Evolutionary conservation across 2,329 filamentous ascomycete species (phyloP), one percentile per base, ranked within the genome.

Genomic region (Colletotrichum nymphaeae): DNA sequence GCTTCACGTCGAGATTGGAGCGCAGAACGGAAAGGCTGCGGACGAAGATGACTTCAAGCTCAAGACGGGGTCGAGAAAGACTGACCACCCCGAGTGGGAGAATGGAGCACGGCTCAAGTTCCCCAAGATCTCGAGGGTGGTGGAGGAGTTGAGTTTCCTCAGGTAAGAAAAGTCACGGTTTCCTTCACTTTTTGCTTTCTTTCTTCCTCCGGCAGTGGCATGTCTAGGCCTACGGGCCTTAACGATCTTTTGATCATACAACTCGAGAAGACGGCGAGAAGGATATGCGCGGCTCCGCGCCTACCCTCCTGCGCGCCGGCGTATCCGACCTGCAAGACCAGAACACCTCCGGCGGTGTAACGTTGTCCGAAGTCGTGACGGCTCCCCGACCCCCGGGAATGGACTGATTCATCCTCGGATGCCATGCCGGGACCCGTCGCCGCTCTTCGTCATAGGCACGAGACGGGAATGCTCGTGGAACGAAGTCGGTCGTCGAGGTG

Each of bases 81-180:
- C 91, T 0, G 86, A 89, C 57, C 88, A 93, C 76, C 93, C 93
- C 0, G 88, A 92, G 77, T 95, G 93, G 81, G 74, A 76, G 5
- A 76, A 80, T 30, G 88, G 88, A 4, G 86, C 88, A 69, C 83
- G 82, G n/a, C 80, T 95, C 58, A 83, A 86, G 22, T 95, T 94
- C 79, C 82, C 84, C 46, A 86, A 87, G 42, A 83, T 91, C 58
- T 84, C 86, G 66, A 87, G 88, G 63, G 87, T 94, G 12, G 87
- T 93, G 16, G 91, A 93, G 78, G 89, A 93, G 76, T 85, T 95
- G 76, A 93, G 91, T 78, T 95, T 95, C 79, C 82, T 95, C 37
- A 89, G 91, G 93, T 95, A 83, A 86, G 92, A 55, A 26, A 26
- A 11, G 12, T 32, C 42, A 49, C 42, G 3, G 7, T 49, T 9